Percentiles rank a stretch among this genome's conserved stretches.
phyloP scores from a whole-genome alignment of 345 rosid species.

The Rhodamnia rubescens region DNA sequence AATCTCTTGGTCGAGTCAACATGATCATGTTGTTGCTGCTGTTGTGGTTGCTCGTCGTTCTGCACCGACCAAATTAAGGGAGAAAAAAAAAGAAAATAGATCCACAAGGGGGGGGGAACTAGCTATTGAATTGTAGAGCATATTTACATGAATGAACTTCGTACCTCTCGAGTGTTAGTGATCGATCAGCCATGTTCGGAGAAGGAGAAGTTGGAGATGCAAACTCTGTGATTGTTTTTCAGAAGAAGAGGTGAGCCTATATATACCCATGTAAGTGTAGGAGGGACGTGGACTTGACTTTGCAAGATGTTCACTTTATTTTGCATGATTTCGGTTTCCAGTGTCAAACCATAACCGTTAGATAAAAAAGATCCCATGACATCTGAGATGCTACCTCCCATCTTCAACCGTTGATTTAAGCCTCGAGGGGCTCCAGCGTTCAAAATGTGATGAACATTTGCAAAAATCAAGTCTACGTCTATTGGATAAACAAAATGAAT shows the following conservation, averaged over 20 bases:
- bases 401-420: no score
- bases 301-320: no score
- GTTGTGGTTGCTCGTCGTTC: neutral
- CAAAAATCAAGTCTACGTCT: no score
- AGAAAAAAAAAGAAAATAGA: neutral
- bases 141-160: neutral
- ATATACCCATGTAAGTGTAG: no score
- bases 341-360: no score
- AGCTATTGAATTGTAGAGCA: neutral
- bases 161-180: neutral
- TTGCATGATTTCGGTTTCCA: no score
- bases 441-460: no score
- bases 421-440: no score
- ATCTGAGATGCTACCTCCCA: no score
- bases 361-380: no score
- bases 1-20: accelerated
- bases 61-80: neutral
- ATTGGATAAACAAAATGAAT: no score
- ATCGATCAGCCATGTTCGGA: neutral
- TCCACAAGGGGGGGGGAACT: neutral
- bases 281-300: no score
- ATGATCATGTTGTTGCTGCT: accelerated
- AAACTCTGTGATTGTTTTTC: neutral
- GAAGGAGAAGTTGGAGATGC: neutral
- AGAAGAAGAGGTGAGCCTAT: neutral